These are phyloP conservation scores for Leishmania tarentolae DNA, from an alignment of 208 protist species.

Conservation along the genomic window DNA sequence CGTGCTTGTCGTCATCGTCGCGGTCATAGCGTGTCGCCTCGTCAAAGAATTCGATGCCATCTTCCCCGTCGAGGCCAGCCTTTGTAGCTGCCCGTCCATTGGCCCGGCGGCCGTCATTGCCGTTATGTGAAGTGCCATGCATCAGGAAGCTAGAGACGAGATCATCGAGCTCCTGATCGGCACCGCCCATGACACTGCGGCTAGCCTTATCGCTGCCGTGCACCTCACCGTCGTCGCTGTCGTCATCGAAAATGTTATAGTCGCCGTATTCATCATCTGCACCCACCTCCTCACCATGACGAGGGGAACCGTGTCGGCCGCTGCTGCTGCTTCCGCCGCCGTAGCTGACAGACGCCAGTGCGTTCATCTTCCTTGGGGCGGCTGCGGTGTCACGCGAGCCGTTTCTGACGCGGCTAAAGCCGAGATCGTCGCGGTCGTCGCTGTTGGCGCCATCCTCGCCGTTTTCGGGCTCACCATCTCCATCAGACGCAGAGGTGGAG, in stretches of 20 bases:
- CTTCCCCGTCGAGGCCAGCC: conserved; percentile 26
- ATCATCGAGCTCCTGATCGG: conserved; percentile 44
- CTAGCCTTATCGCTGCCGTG: conserved; percentile 12
- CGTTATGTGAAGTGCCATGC: conserved; percentile 16
- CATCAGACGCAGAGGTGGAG: conserved; percentile 12
- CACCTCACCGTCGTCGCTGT: conserved; percentile 35
- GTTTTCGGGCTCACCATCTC: conserved; percentile 41
- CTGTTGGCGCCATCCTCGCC: conserved; percentile 59
- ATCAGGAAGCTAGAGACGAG: conserved; percentile 57
- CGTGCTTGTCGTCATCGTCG: conserved; percentile 21
- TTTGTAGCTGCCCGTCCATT: neutral
- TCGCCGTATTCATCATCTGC: conserved; percentile 33
- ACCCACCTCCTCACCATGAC: conserved; percentile 8
- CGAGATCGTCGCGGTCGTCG: conserved; percentile 30
- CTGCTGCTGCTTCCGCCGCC: neutral
- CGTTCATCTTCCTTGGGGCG: conserved; percentile 19
- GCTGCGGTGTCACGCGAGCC: neutral
- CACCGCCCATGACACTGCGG: conserved; percentile 7
- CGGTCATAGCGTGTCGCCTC: conserved; percentile 22
- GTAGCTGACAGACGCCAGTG: conserved; percentile 34
- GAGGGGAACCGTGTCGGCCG: neutral
- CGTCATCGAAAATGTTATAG: conserved; percentile 76
- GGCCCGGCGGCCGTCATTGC: neutral
- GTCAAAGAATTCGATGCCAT: conserved; percentile 61
- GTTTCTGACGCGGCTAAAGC: neutral